These are phyloP conservation scores for Globisporangium nagaii DNA, from an alignment of 352 stramenopile genomes.

Conservation along the genomic window DNA sequence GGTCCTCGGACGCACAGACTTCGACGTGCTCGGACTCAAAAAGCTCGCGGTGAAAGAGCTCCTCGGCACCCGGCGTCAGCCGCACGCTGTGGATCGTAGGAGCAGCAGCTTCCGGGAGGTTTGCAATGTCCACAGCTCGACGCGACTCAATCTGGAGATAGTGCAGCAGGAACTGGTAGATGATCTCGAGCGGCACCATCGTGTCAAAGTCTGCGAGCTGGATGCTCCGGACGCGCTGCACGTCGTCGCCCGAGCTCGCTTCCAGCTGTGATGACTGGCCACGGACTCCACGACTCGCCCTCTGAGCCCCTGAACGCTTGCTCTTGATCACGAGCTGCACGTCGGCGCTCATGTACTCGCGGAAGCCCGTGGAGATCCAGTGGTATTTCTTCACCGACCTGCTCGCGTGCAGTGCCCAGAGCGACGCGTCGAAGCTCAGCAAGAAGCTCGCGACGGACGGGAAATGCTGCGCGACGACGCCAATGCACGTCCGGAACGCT, in stretches of 20 bases:
- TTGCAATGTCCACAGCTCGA: background rate
- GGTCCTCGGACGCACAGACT: slow-evolving; percentile 58
- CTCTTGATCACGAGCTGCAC: slow-evolving; percentile 48
- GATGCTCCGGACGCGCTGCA: slow-evolving; percentile 5
- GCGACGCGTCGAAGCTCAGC: slow-evolving; percentile 48
- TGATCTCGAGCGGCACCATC: slow-evolving; percentile 61
- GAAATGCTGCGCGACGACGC: background rate
- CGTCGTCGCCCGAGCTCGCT: slow-evolving; percentile 1
- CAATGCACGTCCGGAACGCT: slow-evolving; percentile 1
- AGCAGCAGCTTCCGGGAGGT: background rate
- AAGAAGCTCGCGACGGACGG: slow-evolving; percentile 47
- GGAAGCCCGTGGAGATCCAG: slow-evolving; percentile 30
- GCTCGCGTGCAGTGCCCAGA: slow-evolving; percentile 65
- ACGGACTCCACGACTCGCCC: background rate
- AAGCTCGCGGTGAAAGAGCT: slow-evolving; percentile 58
- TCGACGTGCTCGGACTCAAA: slow-evolving; percentile 50
- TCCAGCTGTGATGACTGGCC: background rate
- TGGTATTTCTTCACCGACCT: slow-evolving; percentile 57
- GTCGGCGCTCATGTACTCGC: slow-evolving; percentile 38
- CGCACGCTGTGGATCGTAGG: slow-evolving; percentile 12
- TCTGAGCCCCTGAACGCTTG: slow-evolving; percentile 37
- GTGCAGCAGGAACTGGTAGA: slow-evolving; percentile 65
- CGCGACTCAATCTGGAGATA: slow-evolving; percentile 36
- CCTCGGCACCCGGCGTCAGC: slow-evolving; percentile 58
- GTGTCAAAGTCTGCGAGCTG: slow-evolving; percentile 9